Base-by-base conservation (phyloP, 176 grass and related monocot species). In the Tillandsia leiboldiana region DNA sequence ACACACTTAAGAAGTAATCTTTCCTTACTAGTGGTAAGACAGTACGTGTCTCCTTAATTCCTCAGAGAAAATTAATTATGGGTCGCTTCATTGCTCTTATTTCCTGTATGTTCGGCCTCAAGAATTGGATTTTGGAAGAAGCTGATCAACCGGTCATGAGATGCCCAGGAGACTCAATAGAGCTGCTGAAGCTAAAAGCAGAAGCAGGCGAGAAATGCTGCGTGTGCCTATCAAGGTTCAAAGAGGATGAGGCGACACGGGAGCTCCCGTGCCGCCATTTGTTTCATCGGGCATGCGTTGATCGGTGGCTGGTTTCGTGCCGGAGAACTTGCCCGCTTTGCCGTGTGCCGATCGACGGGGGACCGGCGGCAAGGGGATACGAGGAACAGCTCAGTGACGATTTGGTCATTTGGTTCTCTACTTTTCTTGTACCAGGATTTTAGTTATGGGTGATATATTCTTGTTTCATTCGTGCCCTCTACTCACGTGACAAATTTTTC, bases 361-460 rank as follows among this genome's bases (percentile, higher is more conserved):
- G 27, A 14, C 65, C 77, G 0, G 71, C 12, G n/a, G n/a, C n/a
- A 12, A 84, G 78, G 77, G 63, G 67, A 12, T 1, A 67, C 3
- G 23, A 65, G 53, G 77, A 83, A 10, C 63, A 79, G 26, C 59
- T 80, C 10, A 73, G 65, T 68, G 82, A 91, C 13, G 85, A 91
- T 73, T 24, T 91, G 13, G 82, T 85, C 1, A 85, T 91, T 51
- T 87, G 88, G 88, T 91, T 91, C 77, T 91, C 85, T 12, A 52
- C 82, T 49, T 75, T 91, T 74, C 78, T 91, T 51, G 88, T 87
- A 27, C 85, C 88, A 3, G 88, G 85, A n/a, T 91, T 91, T 75
- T 91, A 18, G 2, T 3, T 29, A 29, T 3, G 1, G 28, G n/a
- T n/a, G n/a, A 1, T 24, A 24, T 24, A 24, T 24, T 24, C 23